Conservation (phyloP, 2,329 filamentous ascomycete genomes). For the Massarina eburnea region DNA sequence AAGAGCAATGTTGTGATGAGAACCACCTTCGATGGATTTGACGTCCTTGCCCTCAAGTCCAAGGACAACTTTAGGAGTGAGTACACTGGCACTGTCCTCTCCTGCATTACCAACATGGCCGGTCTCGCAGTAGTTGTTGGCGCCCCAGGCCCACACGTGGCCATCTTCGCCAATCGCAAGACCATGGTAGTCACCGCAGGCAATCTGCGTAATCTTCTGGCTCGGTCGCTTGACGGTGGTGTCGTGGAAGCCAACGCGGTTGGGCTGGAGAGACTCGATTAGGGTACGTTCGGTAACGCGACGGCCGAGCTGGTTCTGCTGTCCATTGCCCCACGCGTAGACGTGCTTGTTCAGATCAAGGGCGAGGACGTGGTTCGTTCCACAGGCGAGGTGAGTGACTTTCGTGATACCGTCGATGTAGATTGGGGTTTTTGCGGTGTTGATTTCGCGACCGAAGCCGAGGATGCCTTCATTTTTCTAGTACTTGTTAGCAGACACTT, state of each 20-base stretch:
- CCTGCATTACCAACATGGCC: conserved; percentile 66
- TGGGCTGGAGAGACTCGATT: conserved; percentile 57
- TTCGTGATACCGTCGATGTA: conserved; percentile 66
- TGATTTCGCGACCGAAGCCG: conserved; percentile 58
- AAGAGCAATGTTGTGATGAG: conserved; percentile 70
- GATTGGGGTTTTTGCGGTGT: conserved; percentile 47
- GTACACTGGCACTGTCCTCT: conserved; percentile 70
- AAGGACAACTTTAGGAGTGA: conserved; percentile 65
- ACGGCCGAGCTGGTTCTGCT: conserved; percentile 71
- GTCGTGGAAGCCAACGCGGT: conserved; percentile 58
- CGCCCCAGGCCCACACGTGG: conserved; percentile 77
- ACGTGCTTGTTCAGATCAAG: conserved; percentile 66
- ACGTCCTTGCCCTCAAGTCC: conserved; percentile 67
- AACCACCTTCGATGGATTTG: conserved; percentile 68
- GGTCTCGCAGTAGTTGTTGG: conserved; percentile 85
- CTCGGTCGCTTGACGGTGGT: conserved; percentile 36
- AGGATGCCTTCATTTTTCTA: conserved; percentile 67
- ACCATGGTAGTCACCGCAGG: conserved; percentile 77
- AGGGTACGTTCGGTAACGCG: conserved; percentile 63
- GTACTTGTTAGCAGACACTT: conserved; percentile 12
- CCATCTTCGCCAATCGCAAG: conserved; percentile 72
- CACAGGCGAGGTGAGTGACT: conserved; percentile 64
- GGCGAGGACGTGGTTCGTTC: conserved; percentile 71
- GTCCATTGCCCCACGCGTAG: conserved; percentile 71
- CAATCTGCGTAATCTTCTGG: conserved; percentile 61